Evolutionary conservation across 768 basidiomycete species (phyloP).

Genomic region (Leccinum arenicola): DNA sequence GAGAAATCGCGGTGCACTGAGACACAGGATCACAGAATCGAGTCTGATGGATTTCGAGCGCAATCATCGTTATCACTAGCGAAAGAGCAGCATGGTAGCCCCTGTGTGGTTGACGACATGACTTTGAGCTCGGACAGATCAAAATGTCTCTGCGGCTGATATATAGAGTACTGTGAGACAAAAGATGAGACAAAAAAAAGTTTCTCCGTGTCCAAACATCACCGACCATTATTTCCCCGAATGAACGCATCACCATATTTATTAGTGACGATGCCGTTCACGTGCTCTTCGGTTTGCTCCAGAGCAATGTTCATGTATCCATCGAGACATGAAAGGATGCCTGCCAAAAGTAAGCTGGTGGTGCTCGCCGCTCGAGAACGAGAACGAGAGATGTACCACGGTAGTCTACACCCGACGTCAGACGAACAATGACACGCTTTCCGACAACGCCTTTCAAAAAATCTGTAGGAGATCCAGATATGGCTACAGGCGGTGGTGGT

Average conservation of each 20-base stretch:
- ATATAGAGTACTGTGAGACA: constrained; percentile 67
- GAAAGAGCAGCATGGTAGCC: background rate
- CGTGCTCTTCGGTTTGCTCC: constrained; percentile 96
- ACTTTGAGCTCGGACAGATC: constrained; percentile 14
- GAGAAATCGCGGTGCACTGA: background rate
- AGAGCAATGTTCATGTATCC: constrained; percentile 99
- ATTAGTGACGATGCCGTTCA: constrained; percentile 83
- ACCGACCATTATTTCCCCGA: constrained; percentile 84
- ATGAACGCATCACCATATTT: constrained; percentile 95
- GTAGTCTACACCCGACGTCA: constrained; percentile 93
- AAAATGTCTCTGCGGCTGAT: constrained; percentile 64
- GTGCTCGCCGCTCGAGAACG: background rate
- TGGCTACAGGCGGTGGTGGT: constrained; percentile 43
- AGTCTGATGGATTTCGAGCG: background rate
- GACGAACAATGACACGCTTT: constrained; percentile 88
- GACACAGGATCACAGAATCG: background rate
- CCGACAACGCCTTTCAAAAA: constrained; percentile 96
- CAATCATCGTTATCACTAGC: background rate
- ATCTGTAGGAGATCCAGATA: constrained; percentile 84
- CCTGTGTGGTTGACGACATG: background rate
- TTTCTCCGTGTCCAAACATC: too few species aligned
- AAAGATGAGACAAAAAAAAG: background rate
- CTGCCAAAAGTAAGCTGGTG: constrained; percentile 38
- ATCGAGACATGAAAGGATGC: constrained; percentile 90
- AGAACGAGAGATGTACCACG: constrained; percentile 51